Evolutionary conservation across 352 stramenopile species (phyloP).

Genomic region (Globisporangium emineosum): DNA sequence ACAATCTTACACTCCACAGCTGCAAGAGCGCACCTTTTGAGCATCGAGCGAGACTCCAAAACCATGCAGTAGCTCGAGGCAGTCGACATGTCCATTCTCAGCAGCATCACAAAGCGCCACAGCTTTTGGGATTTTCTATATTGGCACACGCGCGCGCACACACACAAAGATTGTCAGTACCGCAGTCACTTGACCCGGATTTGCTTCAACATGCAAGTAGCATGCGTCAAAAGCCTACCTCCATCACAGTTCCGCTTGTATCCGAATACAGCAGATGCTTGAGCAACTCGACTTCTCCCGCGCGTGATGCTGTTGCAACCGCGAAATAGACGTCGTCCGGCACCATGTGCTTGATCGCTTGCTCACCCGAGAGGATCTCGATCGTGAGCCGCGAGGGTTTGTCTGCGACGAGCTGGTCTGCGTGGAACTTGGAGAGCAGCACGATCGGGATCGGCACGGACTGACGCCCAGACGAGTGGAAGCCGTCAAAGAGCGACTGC

Average conservation of each 20-base stretch:
- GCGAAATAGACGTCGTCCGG: slow-evolving; percentile 73
- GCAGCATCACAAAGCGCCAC: slow-evolving; percentile 78
- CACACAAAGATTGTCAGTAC: neutral
- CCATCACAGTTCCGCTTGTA: slow-evolving; percentile 48
- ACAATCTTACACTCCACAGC: neutral
- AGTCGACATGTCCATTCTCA: slow-evolving; percentile 81
- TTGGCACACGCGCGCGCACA: neutral
- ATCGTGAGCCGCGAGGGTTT: slow-evolving; percentile 57
- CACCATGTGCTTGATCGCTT: slow-evolving; percentile 64
- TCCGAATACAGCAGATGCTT: slow-evolving; percentile 73
- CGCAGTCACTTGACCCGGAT: neutral
- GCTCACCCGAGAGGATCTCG: slow-evolving; percentile 66
- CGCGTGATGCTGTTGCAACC: slow-evolving; percentile 62
- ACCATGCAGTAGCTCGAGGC: slow-evolving; percentile 75
- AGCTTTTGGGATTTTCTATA: slow-evolving; percentile 68
- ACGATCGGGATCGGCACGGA: slow-evolving; percentile 73
- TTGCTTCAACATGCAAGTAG: neutral
- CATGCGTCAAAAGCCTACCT: slow-evolving; percentile 28
- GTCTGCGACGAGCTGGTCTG: slow-evolving; percentile 61
- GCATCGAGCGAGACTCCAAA: slow-evolving; percentile 80
- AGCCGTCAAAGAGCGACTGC: slow-evolving; percentile 83
- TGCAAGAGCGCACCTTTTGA: slow-evolving; percentile 54
- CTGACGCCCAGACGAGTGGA: slow-evolving; percentile 82
- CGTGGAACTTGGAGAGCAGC: slow-evolving; percentile 73
- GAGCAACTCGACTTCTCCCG: slow-evolving; percentile 70